phyloP scores from a whole-genome alignment of 192 early-diverging fungal genomes.

The Podila epigama region DNA sequence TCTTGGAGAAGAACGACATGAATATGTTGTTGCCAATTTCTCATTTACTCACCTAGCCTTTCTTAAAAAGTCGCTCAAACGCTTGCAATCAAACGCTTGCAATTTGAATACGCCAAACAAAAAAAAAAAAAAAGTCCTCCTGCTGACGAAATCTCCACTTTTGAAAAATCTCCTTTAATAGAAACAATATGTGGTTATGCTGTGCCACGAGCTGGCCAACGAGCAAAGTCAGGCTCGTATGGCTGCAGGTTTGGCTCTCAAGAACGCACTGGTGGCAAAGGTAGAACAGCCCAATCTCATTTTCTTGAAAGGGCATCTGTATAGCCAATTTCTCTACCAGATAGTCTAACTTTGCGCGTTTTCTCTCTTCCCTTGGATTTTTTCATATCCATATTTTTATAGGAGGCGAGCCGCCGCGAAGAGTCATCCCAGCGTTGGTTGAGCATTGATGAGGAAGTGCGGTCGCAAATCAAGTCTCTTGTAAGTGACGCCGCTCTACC shows the following conservation, averaged over 20 bases:
- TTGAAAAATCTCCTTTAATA: constrained; percentile 44
- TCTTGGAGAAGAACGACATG: no score
- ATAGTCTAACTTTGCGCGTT: background rate
- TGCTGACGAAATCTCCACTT: background rate
- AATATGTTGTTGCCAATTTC: no score
- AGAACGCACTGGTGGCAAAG: constrained; percentile 91
- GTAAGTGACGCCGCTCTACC: constrained; percentile 42
- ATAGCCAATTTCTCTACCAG: constrained; percentile 14
- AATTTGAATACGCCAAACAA: no score
- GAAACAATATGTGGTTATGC: constrained; percentile 70
- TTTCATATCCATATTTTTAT: background rate
- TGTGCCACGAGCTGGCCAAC: constrained; percentile 85
- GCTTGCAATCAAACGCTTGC: no score
- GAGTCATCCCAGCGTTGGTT: constrained; percentile 74
- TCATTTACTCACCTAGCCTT: no score
- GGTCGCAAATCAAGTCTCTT: constrained; percentile 75
- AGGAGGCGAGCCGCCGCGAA: constrained; percentile 61
- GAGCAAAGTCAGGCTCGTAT: constrained; percentile 72
- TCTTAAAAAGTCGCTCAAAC: no score
- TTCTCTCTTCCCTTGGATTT: background rate
- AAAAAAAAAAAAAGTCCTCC: background rate
- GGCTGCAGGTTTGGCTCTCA: constrained; percentile 90
- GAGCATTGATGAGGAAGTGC: constrained; percentile 58
- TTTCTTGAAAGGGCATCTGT: background rate
- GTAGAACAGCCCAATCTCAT: constrained; percentile 49